Percentiles rank a stretch among this genome's conserved stretches.
Conservation (phyloP, 345 rosid genomes). For the Pugionium cornutum region DNA sequence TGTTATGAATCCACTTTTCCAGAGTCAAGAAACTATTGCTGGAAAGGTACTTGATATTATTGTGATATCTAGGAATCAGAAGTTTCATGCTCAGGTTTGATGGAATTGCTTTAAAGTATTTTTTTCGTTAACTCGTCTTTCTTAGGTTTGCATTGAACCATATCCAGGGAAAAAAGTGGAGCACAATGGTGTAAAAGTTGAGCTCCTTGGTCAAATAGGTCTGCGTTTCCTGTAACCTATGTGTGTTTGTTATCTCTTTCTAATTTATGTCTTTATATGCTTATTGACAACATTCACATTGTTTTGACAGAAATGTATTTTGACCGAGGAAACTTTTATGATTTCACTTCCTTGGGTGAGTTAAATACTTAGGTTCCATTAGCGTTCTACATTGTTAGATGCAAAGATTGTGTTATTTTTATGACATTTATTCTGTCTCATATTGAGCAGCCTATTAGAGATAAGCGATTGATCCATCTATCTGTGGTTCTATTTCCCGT, state of each 20-base stretch:
- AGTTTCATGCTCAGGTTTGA: neutral
- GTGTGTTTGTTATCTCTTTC: neutral
- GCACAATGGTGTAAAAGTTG: constrained; percentile 93
- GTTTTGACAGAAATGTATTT: constrained; percentile 80
- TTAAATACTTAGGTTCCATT: constrained; percentile 21
- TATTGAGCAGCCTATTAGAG: too few species aligned
- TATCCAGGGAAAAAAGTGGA: constrained; percentile 91
- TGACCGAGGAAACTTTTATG: constrained; percentile 93
- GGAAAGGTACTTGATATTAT: constrained; percentile 62
- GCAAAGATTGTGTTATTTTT: too few species aligned
- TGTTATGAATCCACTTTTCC: constrained; percentile 74
- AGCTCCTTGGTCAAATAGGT: constrained; percentile 97
- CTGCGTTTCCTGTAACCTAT: constrained; percentile 32
- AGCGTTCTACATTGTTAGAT: too few species aligned
- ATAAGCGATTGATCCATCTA: neutral
- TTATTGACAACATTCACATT: neutral
- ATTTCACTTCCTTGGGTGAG: constrained; percentile 97
- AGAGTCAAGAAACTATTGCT: constrained; percentile 89
- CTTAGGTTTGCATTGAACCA: constrained; percentile 79
- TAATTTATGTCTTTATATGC: neutral
- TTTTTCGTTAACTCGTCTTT: neutral
- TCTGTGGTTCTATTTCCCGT: constrained; percentile 28
- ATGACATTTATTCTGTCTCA: too few species aligned
- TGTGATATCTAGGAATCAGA: neutral
- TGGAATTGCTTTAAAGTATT: constrained; percentile 1